Evolutionary conservation across 2,329 filamentous ascomycete species (phyloP).

Genomic region (Phoma sp.): DNA sequence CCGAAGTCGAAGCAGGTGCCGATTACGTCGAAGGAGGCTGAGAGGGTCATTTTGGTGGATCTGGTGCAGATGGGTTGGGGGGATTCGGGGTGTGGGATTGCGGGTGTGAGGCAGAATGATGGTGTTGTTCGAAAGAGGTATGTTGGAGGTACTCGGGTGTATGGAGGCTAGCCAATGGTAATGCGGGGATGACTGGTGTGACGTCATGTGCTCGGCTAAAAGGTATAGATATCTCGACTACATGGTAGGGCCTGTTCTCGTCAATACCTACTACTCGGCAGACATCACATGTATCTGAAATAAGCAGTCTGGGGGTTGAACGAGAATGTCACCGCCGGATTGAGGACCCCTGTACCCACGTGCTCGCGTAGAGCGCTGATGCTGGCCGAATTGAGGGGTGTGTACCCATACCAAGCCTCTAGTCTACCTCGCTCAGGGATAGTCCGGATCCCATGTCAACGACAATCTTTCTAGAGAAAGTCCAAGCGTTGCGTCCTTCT

Average conservation of each 20-base stretch:
- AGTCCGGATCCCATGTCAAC: neutral
- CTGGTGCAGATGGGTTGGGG: neutral
- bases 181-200: neutral
- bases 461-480: neutral
- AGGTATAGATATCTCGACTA: neutral
- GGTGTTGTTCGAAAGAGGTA: neutral
- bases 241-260: neutral
- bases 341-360: slow-evolving; percentile 9
- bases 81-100: neutral
- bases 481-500: neutral
- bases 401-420: slow-evolving; percentile 3
- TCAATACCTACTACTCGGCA: too few relatives aligned
- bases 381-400: slow-evolving; percentile 6
- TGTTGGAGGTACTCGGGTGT: neutral
- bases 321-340: neutral
- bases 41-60: slow-evolving; percentile 21
- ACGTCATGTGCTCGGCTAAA: slow-evolving; percentile 3
- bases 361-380: slow-evolving; percentile 11
- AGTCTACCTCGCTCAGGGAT: neutral
- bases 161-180: neutral
- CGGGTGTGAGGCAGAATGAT: neutral
- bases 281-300: too few relatives aligned
- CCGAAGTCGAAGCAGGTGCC: slow-evolving; percentile 33
- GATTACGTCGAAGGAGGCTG: slow-evolving; percentile 35
- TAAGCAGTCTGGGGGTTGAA: too few relatives aligned